Evolutionary conservation across 78 protist species (phyloP), one percentile per base, ranked within the genome.

Genomic region (Chrysochromulina tobinii): DNA sequence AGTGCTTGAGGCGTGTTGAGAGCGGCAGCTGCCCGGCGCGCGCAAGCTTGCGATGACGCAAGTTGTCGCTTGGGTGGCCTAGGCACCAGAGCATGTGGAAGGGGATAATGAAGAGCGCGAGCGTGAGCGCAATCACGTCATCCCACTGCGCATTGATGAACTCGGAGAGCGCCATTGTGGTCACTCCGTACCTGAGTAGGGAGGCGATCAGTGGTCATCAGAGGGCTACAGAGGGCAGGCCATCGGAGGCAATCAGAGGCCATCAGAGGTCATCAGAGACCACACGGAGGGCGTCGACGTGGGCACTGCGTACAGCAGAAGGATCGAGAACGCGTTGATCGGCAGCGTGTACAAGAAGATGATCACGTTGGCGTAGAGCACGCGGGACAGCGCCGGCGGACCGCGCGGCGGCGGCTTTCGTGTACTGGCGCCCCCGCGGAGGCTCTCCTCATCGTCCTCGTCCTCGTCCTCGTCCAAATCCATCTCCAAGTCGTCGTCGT

Each of bases 81-180:
- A 72, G 53, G 53, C 81, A 72, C 81, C 48, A 72, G 14, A 23
- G 4, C 81, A 72, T 72, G 53, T 72, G 81, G n/a, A 4, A 4
- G n/a, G 81, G 81, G 20, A 72, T 14, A 18, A 72, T 6, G 53
- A 72, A 25, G 57, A 72, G 53, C 15, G 81, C 81, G 5, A 72
- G 81, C n/a, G 53, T 8, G 15, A 72, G 81, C n/a, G 81, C 81
- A 11, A 72, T 7, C n/a, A 72, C 6, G 81, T 72, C 81, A 14
- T 72, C 81, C 81, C 81, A 72, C 53, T 72, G 81, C 48, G 81
- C 27, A 61, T 72, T 5, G 18, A 38, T 5, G 53, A 72, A n/a
- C 81, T 72, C 81, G 54, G 53, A 27, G n/a, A 72, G 81, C 57
- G 81, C 81, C 81, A 72, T 72, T 12, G 81, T 72, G 81, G 81